These are phyloP conservation scores for Phtheirospermum japonicum DNA, from an alignment of 257 asterid genomes.

Conservation along the genomic window DNA sequence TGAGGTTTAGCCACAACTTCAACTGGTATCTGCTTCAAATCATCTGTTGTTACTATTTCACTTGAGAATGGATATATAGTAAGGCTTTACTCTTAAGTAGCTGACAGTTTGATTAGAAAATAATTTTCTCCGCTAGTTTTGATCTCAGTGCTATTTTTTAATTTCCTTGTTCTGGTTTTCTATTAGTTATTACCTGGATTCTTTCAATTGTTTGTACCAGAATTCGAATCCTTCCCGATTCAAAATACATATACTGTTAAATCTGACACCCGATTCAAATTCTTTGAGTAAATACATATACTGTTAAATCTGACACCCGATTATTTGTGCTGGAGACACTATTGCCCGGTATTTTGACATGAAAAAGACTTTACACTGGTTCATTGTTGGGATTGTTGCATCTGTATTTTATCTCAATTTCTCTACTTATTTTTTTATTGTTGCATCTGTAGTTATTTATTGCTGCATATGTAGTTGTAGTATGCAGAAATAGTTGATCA, in stretches of 20 bases:
- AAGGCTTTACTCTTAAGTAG: conserved; percentile 4
- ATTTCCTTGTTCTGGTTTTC: too few species aligned
- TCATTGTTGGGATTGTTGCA: too few species aligned
- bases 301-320: conserved; percentile 25
- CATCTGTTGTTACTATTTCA: not conserved
- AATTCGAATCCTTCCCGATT: not conserved
- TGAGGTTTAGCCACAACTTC: not conserved
- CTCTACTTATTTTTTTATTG: too few species aligned
- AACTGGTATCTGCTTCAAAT: not conserved
- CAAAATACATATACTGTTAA: conserved; percentile 19
- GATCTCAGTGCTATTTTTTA: too few species aligned
- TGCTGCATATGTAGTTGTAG: too few species aligned
- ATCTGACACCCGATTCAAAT: conserved; percentile 26
- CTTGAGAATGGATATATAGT: conserved; percentile 8
- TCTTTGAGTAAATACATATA: conserved; percentile 20
- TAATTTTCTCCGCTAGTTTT: too few species aligned
- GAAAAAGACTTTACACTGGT: too few species aligned
- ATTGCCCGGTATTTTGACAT: conserved; percentile 48
- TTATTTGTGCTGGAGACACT: conserved; percentile 41
- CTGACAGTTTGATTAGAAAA: not conserved
- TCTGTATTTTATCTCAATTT: too few species aligned
- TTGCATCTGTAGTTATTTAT: too few species aligned
- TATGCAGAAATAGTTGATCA: too few species aligned
- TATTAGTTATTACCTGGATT: too few species aligned
- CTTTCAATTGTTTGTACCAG: not conserved